phyloP scores from a whole-genome alignment of 495 filamentous ascomycete species.

The Hypoxylon perforatum region DNA sequence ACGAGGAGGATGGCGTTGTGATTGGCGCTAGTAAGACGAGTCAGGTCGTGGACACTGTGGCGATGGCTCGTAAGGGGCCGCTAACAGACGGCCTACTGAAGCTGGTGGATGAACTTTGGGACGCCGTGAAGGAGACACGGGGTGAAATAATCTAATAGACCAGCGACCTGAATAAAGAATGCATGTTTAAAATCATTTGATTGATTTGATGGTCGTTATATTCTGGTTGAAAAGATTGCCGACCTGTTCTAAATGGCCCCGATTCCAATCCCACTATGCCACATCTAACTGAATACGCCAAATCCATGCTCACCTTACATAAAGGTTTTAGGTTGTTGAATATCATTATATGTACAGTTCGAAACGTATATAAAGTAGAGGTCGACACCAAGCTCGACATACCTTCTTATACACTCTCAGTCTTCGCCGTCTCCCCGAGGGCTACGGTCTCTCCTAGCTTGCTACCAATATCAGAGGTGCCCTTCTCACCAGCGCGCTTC shows the following conservation, averaged over 20 bases:
- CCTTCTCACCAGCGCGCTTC: constrained; percentile 73
- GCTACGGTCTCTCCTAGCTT: constrained; percentile 40
- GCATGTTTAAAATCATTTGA: not conserved
- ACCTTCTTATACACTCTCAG: constrained; percentile 7
- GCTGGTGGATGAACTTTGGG: constrained; percentile 30
- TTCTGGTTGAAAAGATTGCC: constrained; percentile 26
- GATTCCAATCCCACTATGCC: not conserved
- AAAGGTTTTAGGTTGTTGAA: not conserved
- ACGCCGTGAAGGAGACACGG: constrained; percentile 26
- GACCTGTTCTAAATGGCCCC: not conserved
- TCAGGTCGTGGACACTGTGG: constrained; percentile 65
- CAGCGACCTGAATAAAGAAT: no score
- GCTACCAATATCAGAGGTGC: constrained; percentile 5
- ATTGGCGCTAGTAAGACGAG: constrained; percentile 59
- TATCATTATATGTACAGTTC: constrained; percentile 31
- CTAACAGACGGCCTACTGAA: constrained; percentile 24
- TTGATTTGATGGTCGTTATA: constrained; percentile 2
- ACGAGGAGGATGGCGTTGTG: constrained; percentile 63
- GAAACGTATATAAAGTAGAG: constrained; percentile 14
- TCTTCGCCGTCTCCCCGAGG: constrained; percentile 35
- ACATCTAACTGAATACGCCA: constrained; percentile 29
- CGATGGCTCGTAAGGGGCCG: constrained; percentile 58
- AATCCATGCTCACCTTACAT: constrained; percentile 13
- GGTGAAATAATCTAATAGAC: constrained; percentile 28
- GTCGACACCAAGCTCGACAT: no score